These are phyloP conservation scores for Ascochyta pisi DNA, from an alignment of 2,329 filamentous ascomycete species.

Conservation along the genomic window DNA sequence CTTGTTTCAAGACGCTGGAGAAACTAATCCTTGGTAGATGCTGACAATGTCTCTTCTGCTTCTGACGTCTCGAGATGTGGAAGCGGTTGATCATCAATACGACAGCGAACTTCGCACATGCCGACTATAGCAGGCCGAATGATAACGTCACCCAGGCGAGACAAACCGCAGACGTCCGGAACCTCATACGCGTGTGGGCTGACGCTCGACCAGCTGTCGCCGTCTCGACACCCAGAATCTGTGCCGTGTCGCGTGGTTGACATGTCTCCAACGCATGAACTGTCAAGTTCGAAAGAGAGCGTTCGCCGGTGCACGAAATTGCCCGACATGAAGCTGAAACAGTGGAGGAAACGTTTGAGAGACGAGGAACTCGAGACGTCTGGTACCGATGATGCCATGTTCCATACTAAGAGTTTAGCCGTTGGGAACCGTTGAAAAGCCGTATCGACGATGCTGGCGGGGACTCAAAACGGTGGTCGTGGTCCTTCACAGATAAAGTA, in stretches of 20 bases:
- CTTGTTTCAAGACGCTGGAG: slow-evolving; percentile 13
- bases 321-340: slow-evolving; percentile 17
- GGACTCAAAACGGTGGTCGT: neutral
- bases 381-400: slow-evolving; percentile 10
- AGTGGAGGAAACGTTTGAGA: slow-evolving; percentile 10
- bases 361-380: slow-evolving; percentile 2
- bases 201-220: slow-evolving; percentile 6
- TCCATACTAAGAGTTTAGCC: slow-evolving; percentile 6
- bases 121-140: slow-evolving; percentile 6
- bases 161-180: slow-evolving; percentile 7
- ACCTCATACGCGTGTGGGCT: slow-evolving; percentile 14
- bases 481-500: slow-evolving; percentile 4
- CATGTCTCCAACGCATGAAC: slow-evolving; percentile 16
- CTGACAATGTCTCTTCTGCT: neutral
- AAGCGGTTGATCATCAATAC: neutral
- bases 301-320: slow-evolving; percentile 8
- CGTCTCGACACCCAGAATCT: slow-evolving; percentile 13
- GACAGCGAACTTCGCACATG: neutral
- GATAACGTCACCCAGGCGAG: slow-evolving; percentile 2
- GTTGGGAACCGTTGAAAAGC: slow-evolving; percentile 1
- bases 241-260: slow-evolving; percentile 16
- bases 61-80: neutral
- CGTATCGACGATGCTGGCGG: slow-evolving; percentile 10
- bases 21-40: neutral
- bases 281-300: slow-evolving; percentile 12